Conservation (phyloP, 2,329 filamentous ascomycete species). For the Biscogniauxia marginata region DNA sequence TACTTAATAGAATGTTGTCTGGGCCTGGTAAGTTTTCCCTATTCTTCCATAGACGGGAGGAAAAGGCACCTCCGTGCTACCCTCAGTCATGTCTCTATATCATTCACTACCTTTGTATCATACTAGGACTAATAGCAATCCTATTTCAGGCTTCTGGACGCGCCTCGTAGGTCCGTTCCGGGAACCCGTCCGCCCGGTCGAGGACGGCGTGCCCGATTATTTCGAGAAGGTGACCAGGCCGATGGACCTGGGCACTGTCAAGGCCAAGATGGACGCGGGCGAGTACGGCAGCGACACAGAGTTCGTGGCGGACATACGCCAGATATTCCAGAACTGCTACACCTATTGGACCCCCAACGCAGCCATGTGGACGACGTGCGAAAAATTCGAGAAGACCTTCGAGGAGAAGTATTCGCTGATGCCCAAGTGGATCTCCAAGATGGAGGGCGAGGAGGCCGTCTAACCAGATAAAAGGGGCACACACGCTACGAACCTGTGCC, state of each 20-base stretch:
- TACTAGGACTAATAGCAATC: not conserved
- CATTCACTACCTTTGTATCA: not conserved
- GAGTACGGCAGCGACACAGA: constrained; percentile 53
- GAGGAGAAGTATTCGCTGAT: constrained; percentile 60
- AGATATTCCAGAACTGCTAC: constrained; percentile 64
- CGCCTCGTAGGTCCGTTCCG: constrained; percentile 63
- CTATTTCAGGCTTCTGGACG: constrained; percentile 58
- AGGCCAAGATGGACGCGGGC: constrained; percentile 55
- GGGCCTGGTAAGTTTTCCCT: constrained; percentile 49
- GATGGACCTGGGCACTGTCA: constrained; percentile 62
- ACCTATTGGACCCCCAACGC: constrained; percentile 60
- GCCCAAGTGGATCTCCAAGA: constrained; percentile 59
- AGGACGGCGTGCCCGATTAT: constrained; percentile 61
- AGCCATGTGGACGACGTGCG: constrained; percentile 53
- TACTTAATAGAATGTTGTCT: constrained; percentile 59
- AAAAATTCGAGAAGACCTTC: constrained; percentile 57
- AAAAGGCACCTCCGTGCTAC: not conserved
- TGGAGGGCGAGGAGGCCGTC: constrained; percentile 43
- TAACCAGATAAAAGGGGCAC: constrained; percentile 15
- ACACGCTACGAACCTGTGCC: no score
- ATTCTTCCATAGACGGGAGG: not conserved
- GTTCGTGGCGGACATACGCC: constrained; percentile 57
- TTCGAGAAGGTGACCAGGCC: constrained; percentile 58
- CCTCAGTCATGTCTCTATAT: not conserved
- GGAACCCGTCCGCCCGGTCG: constrained; percentile 55